Base-by-base conservation (phyloP, 2,329 filamentous ascomycete species). In the Epichloe uncinata region DNA sequence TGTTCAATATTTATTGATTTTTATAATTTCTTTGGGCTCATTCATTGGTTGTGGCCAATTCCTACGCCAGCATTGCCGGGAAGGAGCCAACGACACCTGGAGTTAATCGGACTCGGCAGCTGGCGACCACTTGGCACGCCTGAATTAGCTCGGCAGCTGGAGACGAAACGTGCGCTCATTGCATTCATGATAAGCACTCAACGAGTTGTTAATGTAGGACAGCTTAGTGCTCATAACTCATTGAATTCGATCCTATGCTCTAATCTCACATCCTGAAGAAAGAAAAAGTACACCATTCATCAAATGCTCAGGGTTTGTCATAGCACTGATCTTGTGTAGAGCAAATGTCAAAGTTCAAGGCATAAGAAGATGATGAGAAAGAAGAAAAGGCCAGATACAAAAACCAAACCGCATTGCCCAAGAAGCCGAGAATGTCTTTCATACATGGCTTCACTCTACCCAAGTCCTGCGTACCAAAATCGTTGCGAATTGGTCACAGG, bases 381-480 rank as follows among this genome's bases (percentile, higher is more conserved):
- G 49, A 49, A 50, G 43, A 48, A 43, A 47, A 55, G 7, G 16
- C 36, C 15, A 38, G n/a, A 20, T 13, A n/a, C 8, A 26, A 36
- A 2, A 16, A 48, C n/a, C 60, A 54, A 56, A 55, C 55, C 54
- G 58, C 55, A 52, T 52, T 53, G 51, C 50, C 57, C 51, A 49
- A 56, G 56, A 60, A 54, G 53, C 47, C 37, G 56, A 60, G 55
- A 58, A 54, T 60, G 60, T 62, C 65, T 63, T 18, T 18, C 18
- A 18, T 18, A 18, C 18, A 18, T 18, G 18, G 18, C 18, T 18
- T 18, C 18, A 18, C 18, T 3, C 18, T 18, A 18, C 18, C 18
- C 18, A 18, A 18, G 18, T 18, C 18, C 18, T 18, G 18, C 18
- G 18, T 18, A 18, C 18, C 18, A 18, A 18, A 18, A 18, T 18